Base-by-base conservation (phyloP, 2,329 filamentous ascomycete species). In the Endothia cerciana region DNA sequence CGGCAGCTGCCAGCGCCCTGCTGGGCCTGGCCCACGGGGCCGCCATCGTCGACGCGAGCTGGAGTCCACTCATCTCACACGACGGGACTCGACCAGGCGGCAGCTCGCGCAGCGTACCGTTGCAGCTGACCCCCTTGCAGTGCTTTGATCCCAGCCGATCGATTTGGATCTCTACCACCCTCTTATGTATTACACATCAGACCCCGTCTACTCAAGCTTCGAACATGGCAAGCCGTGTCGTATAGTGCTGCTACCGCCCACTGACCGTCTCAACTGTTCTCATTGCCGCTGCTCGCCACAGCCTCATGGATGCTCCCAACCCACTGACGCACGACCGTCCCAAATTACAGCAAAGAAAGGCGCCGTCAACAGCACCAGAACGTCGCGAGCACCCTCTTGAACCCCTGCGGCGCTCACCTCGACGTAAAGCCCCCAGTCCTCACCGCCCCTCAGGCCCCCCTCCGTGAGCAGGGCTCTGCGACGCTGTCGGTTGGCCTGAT, bases 271-370 rank as follows among this genome's bases (percentile, higher is more conserved):
- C n/a, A n/a, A n/a, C n/a, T n/a, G n/a, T n/a, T n/a, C n/a, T n/a
- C n/a, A n/a, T n/a, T n/a, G n/a, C n/a, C n/a, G n/a, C n/a, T n/a
- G n/a, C n/a, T n/a, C n/a, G 70, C 72, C 67, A 71, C 66, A 60
- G 76, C 60, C 49, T 74, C 77, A 40, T 65, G 59, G 8, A 58
- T 56, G 1, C 64, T 58, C 3, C 64, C 64, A 15, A 58, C 58
- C 82, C 81, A 85, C 0, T 82, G 83, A 11, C 79, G 82, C 64
- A 81, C 78, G 58, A 80, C 72, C 45, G 86, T 74, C 6, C 84
- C 83, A 86, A 66, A 84, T 83, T 25, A 77, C 70, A 43, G 80
- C 81, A 74, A 84, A 81, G 10, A 76, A 69, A 1, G 83, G 83
- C 56, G 82, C 83, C 49, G 79, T 80, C 51, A 84, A 61, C 56